Conservation (phyloP, 225 moss, liverwort and hornwort genomes). For the Rhytidiadelphus loreus region DNA sequence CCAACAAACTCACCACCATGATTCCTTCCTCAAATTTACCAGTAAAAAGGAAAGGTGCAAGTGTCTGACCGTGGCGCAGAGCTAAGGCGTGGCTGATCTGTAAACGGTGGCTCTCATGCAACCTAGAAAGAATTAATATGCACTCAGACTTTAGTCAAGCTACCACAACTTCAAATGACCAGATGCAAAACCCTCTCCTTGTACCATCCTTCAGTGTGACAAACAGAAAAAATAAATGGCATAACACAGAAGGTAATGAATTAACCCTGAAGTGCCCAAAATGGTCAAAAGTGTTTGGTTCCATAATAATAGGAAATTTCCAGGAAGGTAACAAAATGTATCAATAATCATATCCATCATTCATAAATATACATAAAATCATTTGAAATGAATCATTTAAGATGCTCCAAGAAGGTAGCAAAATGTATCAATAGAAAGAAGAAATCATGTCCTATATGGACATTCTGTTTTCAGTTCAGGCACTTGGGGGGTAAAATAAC, state of each 20-base stretch:
- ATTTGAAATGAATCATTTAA: neutral
- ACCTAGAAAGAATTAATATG: neutral
- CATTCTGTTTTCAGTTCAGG: neutral
- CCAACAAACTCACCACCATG: constrained; percentile 55
- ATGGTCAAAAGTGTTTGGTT: neutral
- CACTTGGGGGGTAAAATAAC: neutral
- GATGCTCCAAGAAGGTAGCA: neutral
- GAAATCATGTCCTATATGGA: neutral
- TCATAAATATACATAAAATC: no score
- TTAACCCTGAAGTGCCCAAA: neutral
- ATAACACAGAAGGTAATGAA: neutral
- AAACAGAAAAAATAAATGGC: neutral
- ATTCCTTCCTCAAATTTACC: neutral
- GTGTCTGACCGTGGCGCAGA: neutral
- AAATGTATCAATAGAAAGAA: neutral
- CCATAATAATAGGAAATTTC: neutral
- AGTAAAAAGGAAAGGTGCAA: neutral
- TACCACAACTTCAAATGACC: neutral
- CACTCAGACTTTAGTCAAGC: neutral
- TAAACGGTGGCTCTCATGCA: neutral
- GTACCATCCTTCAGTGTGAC: neutral
- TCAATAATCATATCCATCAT: neutral
- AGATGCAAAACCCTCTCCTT: neutral
- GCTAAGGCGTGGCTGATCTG: neutral
- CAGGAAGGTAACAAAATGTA: no score